phyloP scores from a whole-genome alignment of 1,284 basidiomycete species.

The Tremellales sp. region DNA sequence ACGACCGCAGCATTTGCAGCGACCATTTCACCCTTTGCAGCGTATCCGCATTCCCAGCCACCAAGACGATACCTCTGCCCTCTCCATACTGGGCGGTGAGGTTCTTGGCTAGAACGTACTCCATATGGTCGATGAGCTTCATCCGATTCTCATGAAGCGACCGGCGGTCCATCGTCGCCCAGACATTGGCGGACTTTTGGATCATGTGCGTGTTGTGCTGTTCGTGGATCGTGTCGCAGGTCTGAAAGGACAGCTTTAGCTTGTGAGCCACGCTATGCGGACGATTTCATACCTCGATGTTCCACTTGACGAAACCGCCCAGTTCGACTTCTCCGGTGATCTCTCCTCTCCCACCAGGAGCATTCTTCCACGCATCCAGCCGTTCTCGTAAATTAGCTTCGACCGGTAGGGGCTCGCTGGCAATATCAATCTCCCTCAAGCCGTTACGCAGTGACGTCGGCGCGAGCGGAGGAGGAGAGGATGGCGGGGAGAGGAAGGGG shows the following conservation, averaged over 20 bases:
- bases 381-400: slow-evolving; percentile 45
- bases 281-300: slow-evolving; percentile 34
- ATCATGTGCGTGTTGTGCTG: slow-evolving; percentile 48
- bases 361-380: slow-evolving; percentile 47
- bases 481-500: background rate
- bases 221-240: slow-evolving; percentile 38
- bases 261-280: background rate
- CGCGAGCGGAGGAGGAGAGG: background rate
- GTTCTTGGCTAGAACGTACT: slow-evolving; percentile 22
- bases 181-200: slow-evolving; percentile 38
- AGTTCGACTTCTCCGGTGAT: slow-evolving; percentile 41
- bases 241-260: slow-evolving; percentile 9
- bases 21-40: slow-evolving; percentile 48
- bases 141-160: slow-evolving; percentile 37
- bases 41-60: slow-evolving; percentile 54
- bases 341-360: slow-evolving; percentile 47
- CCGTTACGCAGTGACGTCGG: background rate
- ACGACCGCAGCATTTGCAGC: slow-evolving; percentile 45
- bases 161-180: slow-evolving; percentile 44
- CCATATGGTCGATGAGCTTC: slow-evolving; percentile 44
- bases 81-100: slow-evolving; percentile 25
- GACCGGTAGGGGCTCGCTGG: slow-evolving; percentile 45
- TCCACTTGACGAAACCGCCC: slow-evolving; percentile 46
- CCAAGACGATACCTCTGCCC: slow-evolving; percentile 51
- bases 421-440: slow-evolving; percentile 36